Base-by-base conservation (phyloP, 306 rosid species). In the Sophora flavescens region DNA sequence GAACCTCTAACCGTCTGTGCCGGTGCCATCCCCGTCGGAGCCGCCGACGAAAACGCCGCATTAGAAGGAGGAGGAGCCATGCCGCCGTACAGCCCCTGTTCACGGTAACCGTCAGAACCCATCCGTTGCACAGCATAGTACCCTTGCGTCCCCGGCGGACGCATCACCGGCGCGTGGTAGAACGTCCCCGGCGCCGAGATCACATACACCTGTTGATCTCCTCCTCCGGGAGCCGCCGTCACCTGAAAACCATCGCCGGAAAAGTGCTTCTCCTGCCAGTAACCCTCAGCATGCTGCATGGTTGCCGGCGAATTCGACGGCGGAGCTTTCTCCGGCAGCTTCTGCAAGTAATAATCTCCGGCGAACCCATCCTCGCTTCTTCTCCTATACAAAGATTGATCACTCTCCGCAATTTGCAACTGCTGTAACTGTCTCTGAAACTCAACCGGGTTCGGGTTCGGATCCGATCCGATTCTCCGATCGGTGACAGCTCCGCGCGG, bases 361-460 rank as follows among this genome's bases (percentile, higher is more conserved):
- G 75, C 17, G 2, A 64, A 70, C 18, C 81, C 85, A 3, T 93
- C 96, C 2, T 86, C 92, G 75, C 85, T 75, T 81, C 86, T 83
- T 47, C 92, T 81, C 32, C 89, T 50, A 32, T 87, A 88, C 67
- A 74, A 44, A 4, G 83, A 59, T 15, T 87, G 88, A 2, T 91
- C 93, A 10, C 52, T 84, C 35, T 90, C 93, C 5, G 82, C 73
- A 26, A 93, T 83, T 41, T 89, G 97, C 38, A 90, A 87, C 82
- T 86, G 96, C 32, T 88, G 97, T 60, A 90, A 59, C 28, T 90
- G 96, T 28, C 91, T 68, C 74, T 88, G 97, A 78, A 88, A 83
- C 58, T 88, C 98, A 2, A 80, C 68, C 74, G 86, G 71, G 64
- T 66, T 77, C 50, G 59, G 63, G 0, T 33, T 67, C 14, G 84